A percentile compares a stretch with the other conserved stretches of the same genome.
Evolutionary conservation across 768 basidiomycete genomes (phyloP).

Genomic region (Tylopilus subfusipes): DNA sequence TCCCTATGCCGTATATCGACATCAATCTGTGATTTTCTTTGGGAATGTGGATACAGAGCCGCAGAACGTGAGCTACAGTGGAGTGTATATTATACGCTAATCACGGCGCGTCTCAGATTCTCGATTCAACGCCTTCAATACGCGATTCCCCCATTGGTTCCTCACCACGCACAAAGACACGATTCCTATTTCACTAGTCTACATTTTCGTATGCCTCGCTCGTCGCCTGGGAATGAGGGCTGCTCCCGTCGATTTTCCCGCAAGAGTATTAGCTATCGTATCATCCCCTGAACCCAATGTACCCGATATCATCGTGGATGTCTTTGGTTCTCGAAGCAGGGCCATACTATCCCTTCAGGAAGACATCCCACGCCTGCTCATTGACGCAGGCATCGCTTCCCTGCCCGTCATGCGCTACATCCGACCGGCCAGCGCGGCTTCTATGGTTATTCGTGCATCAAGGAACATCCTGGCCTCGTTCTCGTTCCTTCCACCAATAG

Average conservation of each 20-base stretch:
- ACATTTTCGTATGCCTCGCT: constrained; percentile 53
- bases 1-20: constrained; percentile 31
- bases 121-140: constrained; percentile 43
- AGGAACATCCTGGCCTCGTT: constrained; percentile 38
- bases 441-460: constrained; percentile 41
- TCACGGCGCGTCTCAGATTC: constrained; percentile 23
- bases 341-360: constrained; percentile 35
- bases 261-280: constrained; percentile 52
- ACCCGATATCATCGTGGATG: constrained; percentile 44
- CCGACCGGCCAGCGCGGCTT: constrained; percentile 29
- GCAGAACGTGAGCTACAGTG: constrained; percentile 36
- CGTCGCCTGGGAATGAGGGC: constrained; percentile 50
- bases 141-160: constrained; percentile 60
- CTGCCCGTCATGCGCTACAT: constrained; percentile 19
- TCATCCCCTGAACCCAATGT: constrained; percentile 33
- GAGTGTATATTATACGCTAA: neutral
- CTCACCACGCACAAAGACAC: constrained; percentile 46
- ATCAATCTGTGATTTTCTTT: constrained; percentile 51
- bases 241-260: constrained; percentile 54
- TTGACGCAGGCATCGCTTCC: constrained; percentile 24
- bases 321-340: constrained; percentile 39
- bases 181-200: constrained; percentile 59
- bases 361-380: constrained; percentile 34
- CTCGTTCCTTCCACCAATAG: constrained; percentile 18
- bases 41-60: constrained; percentile 43